Percentiles rank a stretch among this genome's conserved stretches.
These are phyloP conservation scores for Monascus purpureus DNA, from an alignment of 495 filamentous ascomycete genomes.

Conservation along the genomic window DNA sequence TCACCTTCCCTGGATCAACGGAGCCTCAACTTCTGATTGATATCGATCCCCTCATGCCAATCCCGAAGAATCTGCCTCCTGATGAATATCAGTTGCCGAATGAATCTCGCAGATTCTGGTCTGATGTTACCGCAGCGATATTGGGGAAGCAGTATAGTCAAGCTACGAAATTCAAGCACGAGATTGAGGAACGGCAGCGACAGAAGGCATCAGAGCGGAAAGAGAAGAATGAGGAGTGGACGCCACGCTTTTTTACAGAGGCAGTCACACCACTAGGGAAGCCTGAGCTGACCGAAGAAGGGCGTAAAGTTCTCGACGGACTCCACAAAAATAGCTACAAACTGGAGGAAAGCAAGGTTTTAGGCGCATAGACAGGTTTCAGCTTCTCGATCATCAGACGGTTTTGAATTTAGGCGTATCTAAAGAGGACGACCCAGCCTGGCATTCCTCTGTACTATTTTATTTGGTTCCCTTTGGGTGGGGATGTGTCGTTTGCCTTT, in stretches of 20 bases:
- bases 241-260: slow-evolving; percentile 80
- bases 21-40: slow-evolving; percentile 73
- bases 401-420: too few relatives aligned
- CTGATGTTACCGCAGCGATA: slow-evolving; percentile 77
- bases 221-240: slow-evolving; percentile 50
- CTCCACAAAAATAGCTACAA: slow-evolving; percentile 49
- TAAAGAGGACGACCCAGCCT: too few relatives aligned
- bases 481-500: too few relatives aligned
- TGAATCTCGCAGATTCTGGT: slow-evolving; percentile 84
- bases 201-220: slow-evolving; percentile 70
- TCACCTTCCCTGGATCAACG: slow-evolving; percentile 38
- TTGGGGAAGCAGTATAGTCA: slow-evolving; percentile 64
- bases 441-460: too few relatives aligned
- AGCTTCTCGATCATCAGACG: too few relatives aligned
- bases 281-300: slow-evolving; percentile 69
- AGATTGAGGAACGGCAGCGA: slow-evolving; percentile 82
- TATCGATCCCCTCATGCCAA: slow-evolving; percentile 62
- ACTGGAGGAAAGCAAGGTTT: slow-evolving; percentile 31
- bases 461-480: too few relatives aligned
- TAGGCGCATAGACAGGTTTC: slow-evolving; percentile 22
- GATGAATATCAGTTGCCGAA: slow-evolving; percentile 65
- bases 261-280: slow-evolving; percentile 59
- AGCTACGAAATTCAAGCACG: slow-evolving; percentile 76
- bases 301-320: slow-evolving; percentile 51
- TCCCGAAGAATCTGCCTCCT: slow-evolving; percentile 66